Percentiles rank a stretch among this genome's conserved stretches.
phyloP scores from a whole-genome alignment of 1,139 yeast species.

The Yamadazyma trypodendri region DNA sequence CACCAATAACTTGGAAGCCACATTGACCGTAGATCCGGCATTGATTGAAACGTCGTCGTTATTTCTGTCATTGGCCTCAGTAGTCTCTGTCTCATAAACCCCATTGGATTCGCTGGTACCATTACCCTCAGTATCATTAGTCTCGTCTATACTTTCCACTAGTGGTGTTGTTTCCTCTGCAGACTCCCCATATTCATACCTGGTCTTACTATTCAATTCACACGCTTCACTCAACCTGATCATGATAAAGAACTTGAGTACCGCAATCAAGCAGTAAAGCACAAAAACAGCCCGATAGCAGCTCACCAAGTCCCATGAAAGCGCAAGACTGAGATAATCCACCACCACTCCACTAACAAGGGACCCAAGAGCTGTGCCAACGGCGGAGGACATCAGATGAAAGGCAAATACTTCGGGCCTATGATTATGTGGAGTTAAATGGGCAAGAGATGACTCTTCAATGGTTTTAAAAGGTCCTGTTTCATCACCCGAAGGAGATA shows the following conservation, averaged over 20 bases:
- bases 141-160: too few species aligned
- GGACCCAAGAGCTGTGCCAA: constrained; percentile 78
- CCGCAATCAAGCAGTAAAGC: constrained; percentile 57
- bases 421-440: constrained; percentile 62
- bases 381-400: constrained; percentile 64
- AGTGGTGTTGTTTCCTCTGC: constrained; percentile 4
- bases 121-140: too few species aligned
- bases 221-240: constrained; percentile 53
- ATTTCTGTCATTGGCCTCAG: too few species aligned
- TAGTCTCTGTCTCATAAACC: too few species aligned
- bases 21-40: constrained; percentile 17
- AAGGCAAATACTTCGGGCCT: constrained; percentile 77
- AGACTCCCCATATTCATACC: constrained; percentile 12
- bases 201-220: constrained; percentile 34
- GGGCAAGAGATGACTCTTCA: constrained; percentile 85
- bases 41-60: constrained; percentile 1
- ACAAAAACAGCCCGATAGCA: constrained; percentile 62
- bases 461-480: constrained; percentile 91
- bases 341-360: constrained; percentile 60
- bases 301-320: constrained; percentile 29
- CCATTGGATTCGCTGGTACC: neutral
- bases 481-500: constrained; percentile 90
- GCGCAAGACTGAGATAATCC: constrained; percentile 36
- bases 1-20: constrained; percentile 41
- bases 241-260: constrained; percentile 53